Conservation (phyloP, 2,329 filamentous ascomycete species). For the Bipolaris oryzae region DNA sequence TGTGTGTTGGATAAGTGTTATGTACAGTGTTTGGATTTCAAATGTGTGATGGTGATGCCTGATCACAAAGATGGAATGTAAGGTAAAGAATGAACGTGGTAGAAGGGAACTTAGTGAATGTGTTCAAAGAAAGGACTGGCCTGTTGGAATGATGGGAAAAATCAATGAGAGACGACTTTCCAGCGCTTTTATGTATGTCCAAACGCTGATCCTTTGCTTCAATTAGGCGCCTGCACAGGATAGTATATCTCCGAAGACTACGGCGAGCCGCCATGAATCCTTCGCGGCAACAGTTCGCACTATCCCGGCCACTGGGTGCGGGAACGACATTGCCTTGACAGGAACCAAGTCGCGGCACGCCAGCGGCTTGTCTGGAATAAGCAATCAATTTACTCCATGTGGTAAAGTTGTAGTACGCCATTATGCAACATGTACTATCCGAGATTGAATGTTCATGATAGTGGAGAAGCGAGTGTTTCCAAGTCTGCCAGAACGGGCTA, state of each 20-base stretch:
- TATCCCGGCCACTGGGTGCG: constrained; percentile 8
- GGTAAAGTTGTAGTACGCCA: constrained; percentile 13
- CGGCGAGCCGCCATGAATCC: constrained; percentile 25
- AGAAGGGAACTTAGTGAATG: constrained; percentile 21
- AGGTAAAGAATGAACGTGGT: constrained; percentile 20
- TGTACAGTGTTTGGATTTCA: constrained; percentile 14
- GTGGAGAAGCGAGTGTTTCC: constrained; percentile 32
- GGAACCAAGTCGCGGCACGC: constrained; percentile 16
- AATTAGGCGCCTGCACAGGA: constrained; percentile 22
- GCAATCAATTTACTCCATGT: constrained; percentile 14
- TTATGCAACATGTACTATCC: constrained; percentile 26
- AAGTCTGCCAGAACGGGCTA: constrained; percentile 26
- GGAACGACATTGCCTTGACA: constrained; percentile 19
- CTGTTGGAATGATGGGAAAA: constrained; percentile 24
- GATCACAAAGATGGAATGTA: constrained; percentile 33
- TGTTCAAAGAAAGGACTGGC: constrained; percentile 30
- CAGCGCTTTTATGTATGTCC: constrained; percentile 9
- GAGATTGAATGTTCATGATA: constrained; percentile 28
- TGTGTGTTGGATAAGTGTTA: constrained; percentile 13
- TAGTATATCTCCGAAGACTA: constrained; percentile 20
- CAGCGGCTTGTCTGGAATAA: constrained; percentile 20
- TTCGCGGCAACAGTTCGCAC: constrained; percentile 25
- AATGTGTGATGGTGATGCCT: constrained; percentile 20
- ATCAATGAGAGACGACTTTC: background rate
- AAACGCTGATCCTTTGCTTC: constrained; percentile 20